A percentile compares a stretch with the other conserved stretches of the same genome.
phyloP scores from a whole-genome alignment of 2,329 filamentous ascomycete species.

The Lecanosticta acicola region DNA sequence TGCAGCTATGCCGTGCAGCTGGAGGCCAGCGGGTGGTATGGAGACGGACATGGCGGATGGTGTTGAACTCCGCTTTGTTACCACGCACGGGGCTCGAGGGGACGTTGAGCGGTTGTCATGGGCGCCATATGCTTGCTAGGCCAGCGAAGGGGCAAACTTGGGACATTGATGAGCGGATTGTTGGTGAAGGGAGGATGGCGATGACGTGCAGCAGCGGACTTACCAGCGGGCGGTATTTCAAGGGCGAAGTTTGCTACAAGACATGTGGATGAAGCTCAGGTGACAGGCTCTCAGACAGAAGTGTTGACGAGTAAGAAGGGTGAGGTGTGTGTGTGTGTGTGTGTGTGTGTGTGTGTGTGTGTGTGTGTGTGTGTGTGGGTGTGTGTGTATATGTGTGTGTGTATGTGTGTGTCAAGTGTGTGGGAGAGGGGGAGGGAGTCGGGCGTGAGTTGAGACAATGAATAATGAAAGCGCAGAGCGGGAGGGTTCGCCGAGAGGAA shows the following conservation, averaged over 20 bases:
- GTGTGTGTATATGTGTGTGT: too few species aligned
- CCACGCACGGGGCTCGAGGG: neutral
- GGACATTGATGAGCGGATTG: neutral
- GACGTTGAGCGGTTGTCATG: neutral
- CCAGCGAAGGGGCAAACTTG: neutral
- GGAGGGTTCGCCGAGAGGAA: too few species aligned
- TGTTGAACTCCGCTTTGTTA: neutral
- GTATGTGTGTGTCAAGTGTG: too few species aligned
- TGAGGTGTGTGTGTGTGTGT: neutral
- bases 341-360: too few species aligned
- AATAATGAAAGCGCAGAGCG: too few species aligned
- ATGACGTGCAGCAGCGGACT: neutral
- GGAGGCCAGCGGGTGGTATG: conserved; percentile 21
- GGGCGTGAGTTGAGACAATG: too few species aligned
- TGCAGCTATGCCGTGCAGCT: conserved; percentile 24
- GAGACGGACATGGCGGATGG: conserved; percentile 19
- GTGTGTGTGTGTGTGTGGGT: too few species aligned
- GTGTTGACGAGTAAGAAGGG: neutral
- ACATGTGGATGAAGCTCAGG: neutral
- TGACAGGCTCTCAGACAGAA: neutral
- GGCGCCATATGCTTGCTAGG: neutral
- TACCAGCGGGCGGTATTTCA: neutral
- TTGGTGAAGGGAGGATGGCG: neutral
- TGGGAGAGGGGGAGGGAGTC: too few species aligned
- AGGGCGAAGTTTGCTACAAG: neutral